A percentile compares a stretch with the other conserved stretches of the same genome.
Conservation (phyloP, 2,329 filamentous ascomycete species). For the Hymenoscyphus salicellus region DNA sequence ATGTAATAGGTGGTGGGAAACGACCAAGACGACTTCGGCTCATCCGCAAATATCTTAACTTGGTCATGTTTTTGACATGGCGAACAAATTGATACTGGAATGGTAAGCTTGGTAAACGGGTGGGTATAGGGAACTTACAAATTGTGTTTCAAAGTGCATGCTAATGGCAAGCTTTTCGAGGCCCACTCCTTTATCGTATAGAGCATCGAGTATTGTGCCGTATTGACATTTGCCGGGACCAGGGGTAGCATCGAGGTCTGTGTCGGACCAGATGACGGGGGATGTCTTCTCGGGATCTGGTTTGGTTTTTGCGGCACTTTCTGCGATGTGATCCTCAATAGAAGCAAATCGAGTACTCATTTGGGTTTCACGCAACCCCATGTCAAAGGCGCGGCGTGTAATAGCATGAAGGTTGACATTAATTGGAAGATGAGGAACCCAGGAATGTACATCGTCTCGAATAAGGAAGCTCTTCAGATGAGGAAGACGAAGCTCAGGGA, state of each 20-base stretch:
- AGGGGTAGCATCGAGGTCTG: background rate
- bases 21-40: constrained; percentile 2
- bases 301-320: background rate
- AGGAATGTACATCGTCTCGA: constrained; percentile 1
- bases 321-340: too few species aligned
- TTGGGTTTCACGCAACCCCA: background rate
- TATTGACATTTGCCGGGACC: background rate
- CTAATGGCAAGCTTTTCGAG: constrained; percentile 13
- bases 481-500: constrained; percentile 12
- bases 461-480: constrained; percentile 12
- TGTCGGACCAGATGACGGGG: background rate
- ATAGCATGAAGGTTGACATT: background rate
- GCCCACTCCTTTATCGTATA: constrained; percentile 10
- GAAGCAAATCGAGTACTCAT: background rate
- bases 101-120: background rate
- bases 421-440: background rate
- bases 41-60: constrained; percentile 14
- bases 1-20: constrained; percentile 12
- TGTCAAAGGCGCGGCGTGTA: background rate
- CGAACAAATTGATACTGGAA: constrained; percentile 11
- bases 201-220: constrained; percentile 14
- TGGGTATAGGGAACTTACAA: constrained; percentile 7
- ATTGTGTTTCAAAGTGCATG: constrained; percentile 15
- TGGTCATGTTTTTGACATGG: constrained; percentile 4
- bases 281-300: background rate